A percentile compares a stretch with the other conserved stretches of the same genome.
phyloP scores from a whole-genome alignment of 352 stramenopile species.

The Phytophthora nicotianae region DNA sequence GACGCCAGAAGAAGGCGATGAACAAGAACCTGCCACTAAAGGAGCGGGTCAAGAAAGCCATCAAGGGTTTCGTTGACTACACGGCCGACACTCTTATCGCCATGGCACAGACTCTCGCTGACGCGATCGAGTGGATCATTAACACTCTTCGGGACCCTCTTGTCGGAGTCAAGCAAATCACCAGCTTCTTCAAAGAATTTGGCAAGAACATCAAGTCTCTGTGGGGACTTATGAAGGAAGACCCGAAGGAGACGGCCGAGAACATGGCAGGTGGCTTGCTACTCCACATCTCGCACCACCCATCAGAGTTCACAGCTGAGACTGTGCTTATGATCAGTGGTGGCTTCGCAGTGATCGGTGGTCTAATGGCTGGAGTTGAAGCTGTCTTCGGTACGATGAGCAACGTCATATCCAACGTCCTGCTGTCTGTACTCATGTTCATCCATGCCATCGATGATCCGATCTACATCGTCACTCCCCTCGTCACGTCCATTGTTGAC shows the following conservation, averaged over 20 bases:
- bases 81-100: slow-evolving; percentile 18
- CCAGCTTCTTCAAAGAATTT: slow-evolving; percentile 24
- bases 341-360: slow-evolving; percentile 28
- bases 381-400: slow-evolving; percentile 27
- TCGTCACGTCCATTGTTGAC: slow-evolving; percentile 30
- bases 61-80: slow-evolving; percentile 24
- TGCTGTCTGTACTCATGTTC: slow-evolving; percentile 33
- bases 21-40: slow-evolving; percentile 14
- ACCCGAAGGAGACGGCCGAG: slow-evolving; percentile 24
- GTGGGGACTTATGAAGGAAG: slow-evolving; percentile 26
- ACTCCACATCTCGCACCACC: slow-evolving; percentile 32
- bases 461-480: slow-evolving; percentile 34
- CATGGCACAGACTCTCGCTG: slow-evolving; percentile 24
- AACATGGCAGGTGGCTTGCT: slow-evolving; percentile 36
- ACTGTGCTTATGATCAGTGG: slow-evolving; percentile 20
- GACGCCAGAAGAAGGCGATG: slow-evolving; percentile 21
- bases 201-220: slow-evolving; percentile 22
- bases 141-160: slow-evolving; percentile 26
- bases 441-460: slow-evolving; percentile 35
- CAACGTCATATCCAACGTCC: slow-evolving; percentile 16
- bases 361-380: slow-evolving; percentile 26
- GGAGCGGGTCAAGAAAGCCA: slow-evolving; percentile 8
- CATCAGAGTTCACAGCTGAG: slow-evolving; percentile 32
- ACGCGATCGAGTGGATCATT: slow-evolving; percentile 27
- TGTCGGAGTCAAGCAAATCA: slow-evolving; percentile 18